These are phyloP conservation scores for Cupressus sempervirens DNA, from an alignment of 75 land plant species.

Conservation along the genomic window DNA sequence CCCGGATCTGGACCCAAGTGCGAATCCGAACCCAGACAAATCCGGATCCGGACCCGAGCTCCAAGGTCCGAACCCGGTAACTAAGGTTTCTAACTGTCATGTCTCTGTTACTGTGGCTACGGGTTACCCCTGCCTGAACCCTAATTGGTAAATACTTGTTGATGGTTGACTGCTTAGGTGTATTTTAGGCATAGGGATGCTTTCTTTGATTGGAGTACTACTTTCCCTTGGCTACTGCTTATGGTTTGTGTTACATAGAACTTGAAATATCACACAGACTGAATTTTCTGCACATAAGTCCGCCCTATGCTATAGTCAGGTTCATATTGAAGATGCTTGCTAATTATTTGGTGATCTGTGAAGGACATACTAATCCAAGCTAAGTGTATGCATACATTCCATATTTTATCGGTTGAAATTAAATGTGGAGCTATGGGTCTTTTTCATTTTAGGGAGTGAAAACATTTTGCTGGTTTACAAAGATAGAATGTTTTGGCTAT, in stretches of 20 bases:
- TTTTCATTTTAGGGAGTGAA: neutral
- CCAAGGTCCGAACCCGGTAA: no score
- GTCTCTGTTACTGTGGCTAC: neutral
- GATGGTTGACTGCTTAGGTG: neutral
- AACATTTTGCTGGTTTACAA: neutral
- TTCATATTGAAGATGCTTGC: neutral
- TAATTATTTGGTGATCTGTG: neutral
- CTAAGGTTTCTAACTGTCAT: neutral
- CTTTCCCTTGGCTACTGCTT: neutral
- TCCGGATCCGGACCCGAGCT: no score
- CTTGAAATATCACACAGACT: neutral
- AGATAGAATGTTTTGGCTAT: neutral
- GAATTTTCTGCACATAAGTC: neutral
- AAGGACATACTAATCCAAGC: neutral
- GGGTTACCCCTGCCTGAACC: neutral
- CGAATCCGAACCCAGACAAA: no score
- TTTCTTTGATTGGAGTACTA: neutral
- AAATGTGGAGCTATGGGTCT: neutral
- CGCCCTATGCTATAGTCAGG: neutral
- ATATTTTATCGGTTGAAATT: neutral
- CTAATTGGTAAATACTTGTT: neutral
- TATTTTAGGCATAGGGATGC: neutral
- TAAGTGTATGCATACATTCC: neutral
- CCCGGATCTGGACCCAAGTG: no score
- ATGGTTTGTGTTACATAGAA: neutral